These are phyloP conservation scores for Bassia scoparia DNA, from an alignment of 148 eudicot genomes.

Conservation along the genomic window DNA sequence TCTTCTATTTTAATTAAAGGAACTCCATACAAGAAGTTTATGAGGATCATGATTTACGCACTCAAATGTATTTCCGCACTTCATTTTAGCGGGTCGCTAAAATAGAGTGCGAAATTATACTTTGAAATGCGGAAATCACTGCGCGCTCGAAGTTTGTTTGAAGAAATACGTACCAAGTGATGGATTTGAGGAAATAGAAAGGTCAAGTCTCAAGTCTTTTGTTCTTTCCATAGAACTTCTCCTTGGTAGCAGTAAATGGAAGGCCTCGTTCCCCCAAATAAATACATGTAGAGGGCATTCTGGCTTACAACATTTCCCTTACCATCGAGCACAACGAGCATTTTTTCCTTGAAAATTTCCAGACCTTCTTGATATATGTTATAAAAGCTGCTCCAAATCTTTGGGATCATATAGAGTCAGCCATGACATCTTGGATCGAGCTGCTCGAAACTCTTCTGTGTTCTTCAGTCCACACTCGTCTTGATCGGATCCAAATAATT, in stretches of 20 bases:
- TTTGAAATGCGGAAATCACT: too few relatives aligned
- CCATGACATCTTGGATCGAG: constrained; percentile 78
- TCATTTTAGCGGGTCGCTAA: too few relatives aligned
- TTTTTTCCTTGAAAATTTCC: constrained; percentile 62
- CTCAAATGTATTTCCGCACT: too few relatives aligned
- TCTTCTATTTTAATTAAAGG: too few relatives aligned
- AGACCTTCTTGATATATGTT: constrained; percentile 67
- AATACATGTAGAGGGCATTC: constrained; percentile 75
- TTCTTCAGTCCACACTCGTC: constrained; percentile 54
- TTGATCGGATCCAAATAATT: constrained; percentile 71
- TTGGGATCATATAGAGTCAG: constrained; percentile 60
- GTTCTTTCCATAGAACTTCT: constrained; percentile 71
- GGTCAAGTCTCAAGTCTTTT: constrained; percentile 66
- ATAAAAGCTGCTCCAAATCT: constrained; percentile 61
- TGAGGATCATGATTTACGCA: too few relatives aligned
- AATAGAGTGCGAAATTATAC: too few relatives aligned
- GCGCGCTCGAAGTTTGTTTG: too few relatives aligned
- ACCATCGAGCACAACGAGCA: constrained; percentile 74
- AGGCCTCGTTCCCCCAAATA: constrained; percentile 79
- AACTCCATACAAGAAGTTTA: too few relatives aligned
- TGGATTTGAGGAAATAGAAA: constrained; percentile 44
- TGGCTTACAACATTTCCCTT: constrained; percentile 62
- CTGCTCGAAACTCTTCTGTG: constrained; percentile 40
- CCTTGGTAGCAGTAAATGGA: constrained; percentile 55
- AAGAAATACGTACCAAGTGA: constrained; percentile 54